phyloP scores from a whole-genome alignment of 2,329 filamentous ascomycete genomes.

The Fulvia fulva region DNA sequence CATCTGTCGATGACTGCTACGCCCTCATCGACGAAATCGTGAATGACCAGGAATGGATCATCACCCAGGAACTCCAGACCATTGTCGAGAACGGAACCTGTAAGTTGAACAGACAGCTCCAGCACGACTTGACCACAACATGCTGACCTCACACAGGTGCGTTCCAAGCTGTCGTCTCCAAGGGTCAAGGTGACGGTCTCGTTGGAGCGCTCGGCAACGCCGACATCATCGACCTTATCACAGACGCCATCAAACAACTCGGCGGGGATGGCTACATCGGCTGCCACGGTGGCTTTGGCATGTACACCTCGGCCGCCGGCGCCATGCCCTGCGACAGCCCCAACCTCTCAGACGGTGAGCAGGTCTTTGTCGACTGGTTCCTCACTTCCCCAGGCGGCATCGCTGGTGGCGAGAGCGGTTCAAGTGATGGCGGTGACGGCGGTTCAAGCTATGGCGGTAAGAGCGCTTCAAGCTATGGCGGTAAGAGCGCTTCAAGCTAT shows the following conservation, averaged over 20 bases:
- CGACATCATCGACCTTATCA: conserved; percentile 10
- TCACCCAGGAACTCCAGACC: neutral
- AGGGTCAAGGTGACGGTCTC: neutral
- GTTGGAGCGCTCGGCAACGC: conserved; percentile 8
- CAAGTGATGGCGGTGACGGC: neutral
- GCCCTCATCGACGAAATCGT: conserved; percentile 2
- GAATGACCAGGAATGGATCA: conserved; percentile 9
- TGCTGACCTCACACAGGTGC: conserved; percentile 3
- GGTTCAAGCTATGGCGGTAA: neutral
- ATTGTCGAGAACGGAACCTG: conserved; percentile 5
- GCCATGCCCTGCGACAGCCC: conserved; percentile 12
- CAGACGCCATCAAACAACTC: conserved; percentile 9
- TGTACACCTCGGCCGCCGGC: conserved; percentile 9
- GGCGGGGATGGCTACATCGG: neutral
- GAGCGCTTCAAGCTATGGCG: neutral
- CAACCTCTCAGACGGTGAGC: neutral
- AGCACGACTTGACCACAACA: neutral
- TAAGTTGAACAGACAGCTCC: too few relatives aligned
- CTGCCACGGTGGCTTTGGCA: conserved; percentile 5
- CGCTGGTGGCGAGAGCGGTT: neutral
- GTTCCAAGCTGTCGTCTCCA: conserved; percentile 6
- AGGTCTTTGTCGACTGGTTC: conserved; percentile 13
- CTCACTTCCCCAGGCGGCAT: neutral
- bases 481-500: too few relatives aligned
- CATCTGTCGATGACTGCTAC: conserved; percentile 6